Base-by-base conservation (phyloP, 345 rosid genomes). In the Aquilaria yunnanensis region DNA sequence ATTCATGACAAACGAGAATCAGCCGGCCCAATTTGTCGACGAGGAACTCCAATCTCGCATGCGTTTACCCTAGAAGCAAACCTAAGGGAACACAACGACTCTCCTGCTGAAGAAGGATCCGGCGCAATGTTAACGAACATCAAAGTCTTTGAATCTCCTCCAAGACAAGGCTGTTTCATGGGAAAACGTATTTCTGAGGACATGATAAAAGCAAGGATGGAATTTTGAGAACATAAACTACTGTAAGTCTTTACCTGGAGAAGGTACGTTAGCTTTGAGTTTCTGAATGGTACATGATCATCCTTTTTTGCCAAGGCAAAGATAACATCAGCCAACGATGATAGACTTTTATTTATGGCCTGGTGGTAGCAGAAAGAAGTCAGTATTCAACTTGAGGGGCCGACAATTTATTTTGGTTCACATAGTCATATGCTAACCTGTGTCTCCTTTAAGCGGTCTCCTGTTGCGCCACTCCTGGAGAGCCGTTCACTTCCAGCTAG, bases 401-500 rank as follows among this genome's bases (percentile, higher is more conserved):
- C 29, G 37, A 12, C 45, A 23, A 45, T 29, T 48, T 5, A 14
- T 56, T 45, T 4, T n/a, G 12, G 9, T 53, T 53, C 34, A 60
- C 11, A 29, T 56, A 37, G 43, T 37, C 8, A 3, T 37, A 37
- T 37, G 43, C 43, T 37, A 37, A 92, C 98, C 96, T 90, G 95
- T 32, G 99, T 94, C 82, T 94, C 99, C 76, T 88, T 90, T 51
- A 90, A 69, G 60, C 99, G 78, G 2, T 94, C 97, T 43, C 99
- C 99, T 12, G 92, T 94, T 45, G 97, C 85, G 5, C 96, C 97
- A 61, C 99, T 94, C 65, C 48, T 86, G 14, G 96, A 94, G 10
- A 94, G 83, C 12, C 99, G 78, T 78, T 94, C 99, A 58, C 99
- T 94, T 55, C 99, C 99, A 59, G 99, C 99, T 30, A 94, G 86